A percentile compares a stretch with the other conserved stretches of the same genome.
phyloP scores from a whole-genome alignment of 23 red algal genomes.

The Gracilaria vermiculophylla region DNA sequence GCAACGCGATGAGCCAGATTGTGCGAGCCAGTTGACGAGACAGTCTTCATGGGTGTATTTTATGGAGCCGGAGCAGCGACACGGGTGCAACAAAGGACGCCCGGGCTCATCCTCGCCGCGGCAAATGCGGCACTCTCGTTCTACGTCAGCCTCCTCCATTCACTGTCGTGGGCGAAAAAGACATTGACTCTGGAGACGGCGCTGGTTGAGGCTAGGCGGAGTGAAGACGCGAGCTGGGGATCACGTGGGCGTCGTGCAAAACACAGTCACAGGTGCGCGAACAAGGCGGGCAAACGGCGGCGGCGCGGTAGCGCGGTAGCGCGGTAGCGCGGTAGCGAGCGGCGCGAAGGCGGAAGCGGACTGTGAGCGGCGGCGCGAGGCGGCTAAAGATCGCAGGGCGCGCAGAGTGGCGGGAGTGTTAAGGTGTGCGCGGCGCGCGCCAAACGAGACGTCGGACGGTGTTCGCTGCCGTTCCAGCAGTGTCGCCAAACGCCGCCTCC shows the following conservation, averaged over 20 bases:
- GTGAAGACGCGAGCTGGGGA: neutral
- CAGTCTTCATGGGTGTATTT: conserved; percentile 95
- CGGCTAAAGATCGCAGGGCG: no score
- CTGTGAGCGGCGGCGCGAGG: no score
- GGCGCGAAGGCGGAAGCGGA: no score
- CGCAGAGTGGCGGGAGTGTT: no score
- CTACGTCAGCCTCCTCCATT: conserved; percentile 64
- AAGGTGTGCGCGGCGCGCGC: no score
- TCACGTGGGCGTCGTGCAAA: neutral
- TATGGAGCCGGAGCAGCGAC: conserved; percentile 91
- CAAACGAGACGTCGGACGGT: no score
- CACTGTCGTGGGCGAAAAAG: neutral
- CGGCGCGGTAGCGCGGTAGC: no score
- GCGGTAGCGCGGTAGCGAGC: no score
- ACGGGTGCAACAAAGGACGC: conserved; percentile 89
- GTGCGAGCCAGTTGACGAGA: conserved; percentile 84
- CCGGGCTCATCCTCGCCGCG: conserved; percentile 66
- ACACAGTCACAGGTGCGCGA: no score
- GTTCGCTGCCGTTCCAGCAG: no score
- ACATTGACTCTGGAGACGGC: conserved; percentile 32
- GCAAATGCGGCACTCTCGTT: conserved; percentile 96
- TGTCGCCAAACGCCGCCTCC: no score
- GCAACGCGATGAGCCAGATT: conserved; percentile 78
- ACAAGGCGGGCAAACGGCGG: no score
- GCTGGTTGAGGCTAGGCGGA: neutral